These are phyloP conservation scores for Pyricularia sp. DNA, from an alignment of 2,329 filamentous ascomycete species.

Conservation along the genomic window DNA sequence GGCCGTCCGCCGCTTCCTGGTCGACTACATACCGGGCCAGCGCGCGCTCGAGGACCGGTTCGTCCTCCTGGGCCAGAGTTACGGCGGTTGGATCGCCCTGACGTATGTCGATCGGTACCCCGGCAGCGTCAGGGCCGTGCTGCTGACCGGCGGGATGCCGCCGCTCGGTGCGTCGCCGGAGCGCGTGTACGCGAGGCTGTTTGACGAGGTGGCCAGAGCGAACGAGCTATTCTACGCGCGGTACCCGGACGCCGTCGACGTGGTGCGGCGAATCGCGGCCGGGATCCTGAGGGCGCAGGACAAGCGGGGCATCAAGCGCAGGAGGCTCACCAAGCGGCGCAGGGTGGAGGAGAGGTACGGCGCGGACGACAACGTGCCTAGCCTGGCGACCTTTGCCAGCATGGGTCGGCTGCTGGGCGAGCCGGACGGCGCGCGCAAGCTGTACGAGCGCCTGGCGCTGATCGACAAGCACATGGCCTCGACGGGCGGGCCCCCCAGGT, in stretches of 20 bases:
- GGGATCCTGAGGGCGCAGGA: not conserved
- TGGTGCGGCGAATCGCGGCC: conserved; percentile 1
- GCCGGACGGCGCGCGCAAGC: conserved; percentile 6
- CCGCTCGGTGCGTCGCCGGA: conserved; percentile 52
- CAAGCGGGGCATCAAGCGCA: not conserved
- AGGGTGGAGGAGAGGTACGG: conserved; percentile 1
- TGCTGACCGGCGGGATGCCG: conserved; percentile 58
- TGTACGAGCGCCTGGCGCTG: not conserved
- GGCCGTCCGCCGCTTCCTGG: conserved; percentile 53
- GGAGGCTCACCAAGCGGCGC: not conserved
- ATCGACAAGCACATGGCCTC: conserved; percentile 1
- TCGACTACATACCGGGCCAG: not conserved
- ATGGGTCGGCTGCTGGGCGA: conserved; percentile 12
- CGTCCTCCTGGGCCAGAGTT: conserved; percentile 57
- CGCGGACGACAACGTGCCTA: conserved; percentile 2
- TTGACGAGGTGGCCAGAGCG: conserved; percentile 44
- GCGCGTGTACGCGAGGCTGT: conserved; percentile 51
- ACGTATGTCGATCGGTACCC: conserved; percentile 62
- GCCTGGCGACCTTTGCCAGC: conserved; percentile 9
- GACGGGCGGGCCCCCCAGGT: not conserved
- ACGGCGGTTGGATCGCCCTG: conserved; percentile 63
- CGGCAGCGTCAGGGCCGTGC: conserved; percentile 51
- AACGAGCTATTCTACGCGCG: conserved; percentile 58
- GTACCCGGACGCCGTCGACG: conserved; percentile 52
- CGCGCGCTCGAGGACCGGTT: not conserved